Evolutionary conservation across 2,329 filamentous ascomycete genomes (phyloP), one percentile per base, ranked within the genome.

Genomic region (Penicillium psychrosexuale): DNA sequence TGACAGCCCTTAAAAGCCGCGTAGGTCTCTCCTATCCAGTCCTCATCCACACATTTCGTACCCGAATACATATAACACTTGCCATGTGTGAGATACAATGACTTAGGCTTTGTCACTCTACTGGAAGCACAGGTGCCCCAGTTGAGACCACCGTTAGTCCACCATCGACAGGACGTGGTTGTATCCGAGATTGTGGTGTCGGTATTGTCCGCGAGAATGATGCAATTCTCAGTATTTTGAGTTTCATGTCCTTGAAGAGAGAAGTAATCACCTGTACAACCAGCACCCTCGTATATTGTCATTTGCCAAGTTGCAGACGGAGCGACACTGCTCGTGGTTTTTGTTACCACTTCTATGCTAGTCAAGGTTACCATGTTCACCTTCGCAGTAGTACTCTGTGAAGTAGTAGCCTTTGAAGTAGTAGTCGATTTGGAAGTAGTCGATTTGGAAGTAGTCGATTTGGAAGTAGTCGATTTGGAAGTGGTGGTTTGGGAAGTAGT

Each of bases 161-260:
- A 55, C 48, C 42, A 46, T 19, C 53, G 48, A n/a, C 53, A 55
- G n/a, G 53, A 55, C 0, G 40, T 45, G 8, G 27, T 42, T 5
- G 19, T 17, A n/a, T 46, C 36, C 24, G 19, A 19, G 17, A 55
- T 46, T 6, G 52, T 19, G 9, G 47, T 52, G 5, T 34, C 6
- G 30, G 17, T 51, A 28, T 46, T 11, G 1, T 24, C 42, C 0
- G 28, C 11, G 19, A 55, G 34, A 7, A 34, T 8, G 9, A 55
- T 30, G 15, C 53, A 55, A 7, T 8, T n/a, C 5, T 12, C 28
- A 5, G 3, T 8, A 5, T 24, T 4, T 1, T 52, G 9, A 13
- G 11, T 8, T 19, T 44, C 38, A 24, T 55, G 34, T 12, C 53
- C 53, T 8, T 52, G 28, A 27, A 47, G 15, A 22, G 31, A 17